Evolutionary conservation across 805 yeast species (phyloP), one percentile per base, ranked within the genome.

Genomic region (Metschnikowia orientalis): DNA sequence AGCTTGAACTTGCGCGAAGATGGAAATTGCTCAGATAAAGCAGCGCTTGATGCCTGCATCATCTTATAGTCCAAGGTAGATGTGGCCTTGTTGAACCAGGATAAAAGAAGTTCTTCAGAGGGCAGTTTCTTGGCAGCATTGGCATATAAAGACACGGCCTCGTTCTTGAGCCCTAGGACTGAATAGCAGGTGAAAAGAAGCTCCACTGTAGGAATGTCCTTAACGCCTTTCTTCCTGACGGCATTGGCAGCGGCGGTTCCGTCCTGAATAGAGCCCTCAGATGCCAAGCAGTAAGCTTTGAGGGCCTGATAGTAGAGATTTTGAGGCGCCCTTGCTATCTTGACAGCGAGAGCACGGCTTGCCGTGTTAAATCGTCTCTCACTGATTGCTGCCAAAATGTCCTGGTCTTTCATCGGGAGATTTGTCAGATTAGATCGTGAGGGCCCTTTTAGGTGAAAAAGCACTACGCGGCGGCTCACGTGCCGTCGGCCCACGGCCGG

Each of bases 71-170:
- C 77, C 22, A 60, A 62, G 23, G 57, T 57, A 5, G 64, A 65
- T 18, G 79, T 48, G 18, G 80, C 62, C 24, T 67, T 57, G 23
- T 66, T 66, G 50, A 79, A 78, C 88, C 90, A 84, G 20, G 61
- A 63, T 26, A 64, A 56, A 5, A 74, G 56, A 19, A 74, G 51
- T 7, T 63, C 63, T 26, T 65, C 57, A 4, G 69, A 64, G 3
- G 81, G 79, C 43, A 74, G 77, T 49, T 71, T 75, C 49, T 73
- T 71, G 26, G 73, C 67, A 2, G 79, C 78, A 34, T 62, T 69
- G 40, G 79, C 87, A 48, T 71, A 80, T 0, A 75, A 67, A 29
- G 59, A 65, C 12, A 59, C 46, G 3, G 76, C 69, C 34, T 73
- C 76, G 10, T 37, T 40, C 11, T 43, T 45, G 15, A 44, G 38